These are phyloP conservation scores for Amanita polypyramis DNA, from an alignment of 768 basidiomycete genomes.

Conservation along the genomic window DNA sequence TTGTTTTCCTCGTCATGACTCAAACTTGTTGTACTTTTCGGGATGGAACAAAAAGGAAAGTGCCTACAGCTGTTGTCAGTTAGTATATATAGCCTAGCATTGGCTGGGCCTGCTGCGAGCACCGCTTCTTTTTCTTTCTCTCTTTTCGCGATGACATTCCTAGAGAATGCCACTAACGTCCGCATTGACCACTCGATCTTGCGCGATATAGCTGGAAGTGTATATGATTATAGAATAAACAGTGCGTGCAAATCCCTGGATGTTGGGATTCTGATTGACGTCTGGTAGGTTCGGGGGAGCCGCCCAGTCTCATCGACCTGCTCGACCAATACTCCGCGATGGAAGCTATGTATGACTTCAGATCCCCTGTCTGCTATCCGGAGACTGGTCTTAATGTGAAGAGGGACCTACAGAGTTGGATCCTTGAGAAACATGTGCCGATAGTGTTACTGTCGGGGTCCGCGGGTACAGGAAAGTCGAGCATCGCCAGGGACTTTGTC, in stretches of 20 bases:
- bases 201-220: neutral
- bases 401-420: neutral
- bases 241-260: neutral
- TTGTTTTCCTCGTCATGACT: no score
- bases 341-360: neutral
- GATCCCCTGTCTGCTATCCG: neutral
- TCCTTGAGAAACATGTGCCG: neutral
- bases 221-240: neutral
- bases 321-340: neutral
- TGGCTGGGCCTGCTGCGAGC: no score
- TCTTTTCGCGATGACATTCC: neutral
- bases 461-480: neutral
- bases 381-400: neutral
- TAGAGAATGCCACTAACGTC: neutral
- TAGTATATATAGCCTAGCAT: neutral
- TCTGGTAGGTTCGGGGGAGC: no score
- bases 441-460: neutral
- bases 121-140: neutral
- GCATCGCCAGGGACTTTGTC: neutral
- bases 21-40: no score
- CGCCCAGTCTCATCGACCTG: neutral
- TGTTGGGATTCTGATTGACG: neutral
- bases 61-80: neutral
- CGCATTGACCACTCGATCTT: neutral
- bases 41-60: neutral